Base-by-base conservation (phyloP, 129 eudicot genomes). In the Lonicera japonica region DNA sequence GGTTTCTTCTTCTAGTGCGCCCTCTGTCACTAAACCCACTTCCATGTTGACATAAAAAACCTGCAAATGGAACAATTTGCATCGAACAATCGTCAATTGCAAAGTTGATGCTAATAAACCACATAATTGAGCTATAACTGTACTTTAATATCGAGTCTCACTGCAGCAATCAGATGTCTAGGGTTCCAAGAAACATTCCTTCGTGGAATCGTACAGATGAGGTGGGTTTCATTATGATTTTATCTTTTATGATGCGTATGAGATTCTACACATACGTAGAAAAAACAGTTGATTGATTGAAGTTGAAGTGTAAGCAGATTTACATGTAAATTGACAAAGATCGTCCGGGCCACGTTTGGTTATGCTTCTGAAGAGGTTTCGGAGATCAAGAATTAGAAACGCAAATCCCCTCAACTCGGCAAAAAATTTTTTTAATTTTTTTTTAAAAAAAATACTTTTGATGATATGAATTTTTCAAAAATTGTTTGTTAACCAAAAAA, bases 11-110 rank as follows among this genome's bases (percentile, higher is more conserved):
- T 84, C 96, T 12, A 76, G 67, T 15, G 53, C 25, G 34, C 46
- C 80, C 3, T 82, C 89, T 4, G 76, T 62, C 25, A 80, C 77
- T 48, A 77, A 67, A 46, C 82, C 90, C 71, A 82, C 73, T 39
- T 89, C 95, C 96, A 89, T 85, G 18, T 47, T 46, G 25, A 56
- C 63, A 23, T 47, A 74, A n/a, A n/a, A 56, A 25, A 65, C 66
- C 86, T 65, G 61, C 60, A 66, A 53, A 60, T 23, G 1, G 15
- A 13, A 10, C 15, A 56, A 29, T 29, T 29, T 29, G 36, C 36
- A 29, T 29, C 36, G 36, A 29, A 29, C 36, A 29, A 29, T 29
- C 2, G 36, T 23, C 60, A 56, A 23, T 24, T 8, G 16, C 36
- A 29, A 29, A 29, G 4, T 29, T 1, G 36, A 29, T 29, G 6